Evolutionary conservation across 2,329 filamentous ascomycete genomes (phyloP).

Genomic region (Exophiala bonariae): DNA sequence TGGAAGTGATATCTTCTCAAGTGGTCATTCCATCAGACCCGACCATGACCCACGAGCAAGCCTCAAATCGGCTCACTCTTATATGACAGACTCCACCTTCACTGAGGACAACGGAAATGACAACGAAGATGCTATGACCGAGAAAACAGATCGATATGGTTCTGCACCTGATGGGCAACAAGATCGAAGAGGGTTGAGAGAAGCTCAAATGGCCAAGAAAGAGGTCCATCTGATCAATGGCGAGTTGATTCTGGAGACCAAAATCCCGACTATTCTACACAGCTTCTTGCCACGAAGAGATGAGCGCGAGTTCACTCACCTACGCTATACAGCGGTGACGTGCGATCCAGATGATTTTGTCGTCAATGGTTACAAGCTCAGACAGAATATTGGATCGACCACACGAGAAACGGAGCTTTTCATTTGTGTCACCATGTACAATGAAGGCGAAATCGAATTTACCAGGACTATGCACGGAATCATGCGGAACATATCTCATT

Average conservation of each 20-base stretch:
- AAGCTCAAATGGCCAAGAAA: slow-evolving; percentile 85
- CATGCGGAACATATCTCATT: slow-evolving; percentile 97
- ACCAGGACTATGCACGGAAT: slow-evolving; percentile 98
- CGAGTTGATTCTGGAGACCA: slow-evolving; percentile 95
- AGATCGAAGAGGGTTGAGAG: slow-evolving; percentile 79
- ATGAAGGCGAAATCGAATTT: slow-evolving; percentile 95
- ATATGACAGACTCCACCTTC: slow-evolving; percentile 61
- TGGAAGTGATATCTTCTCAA: slow-evolving; percentile 71
- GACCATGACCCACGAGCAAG: slow-evolving; percentile 57
- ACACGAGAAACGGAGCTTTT: slow-evolving; percentile 90
- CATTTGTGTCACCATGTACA: slow-evolving; percentile 98
- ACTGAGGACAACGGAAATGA: slow-evolving; percentile 44
- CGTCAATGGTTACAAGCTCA: slow-evolving; percentile 82
- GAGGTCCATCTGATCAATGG: slow-evolving; percentile 97
- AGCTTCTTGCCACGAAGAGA: slow-evolving; percentile 92
- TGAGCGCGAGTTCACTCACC: slow-evolving; percentile 95
- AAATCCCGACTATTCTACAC: slow-evolving; percentile 97
- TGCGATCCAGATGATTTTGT: slow-evolving; percentile 96
- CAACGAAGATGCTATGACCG: slow-evolving; percentile 39
- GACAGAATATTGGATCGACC: slow-evolving; percentile 83
- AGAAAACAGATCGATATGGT: slow-evolving; percentile 75
- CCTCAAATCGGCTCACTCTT: slow-evolving; percentile 64
- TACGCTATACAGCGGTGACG: slow-evolving; percentile 98
- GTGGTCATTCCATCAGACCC: slow-evolving; percentile 44
- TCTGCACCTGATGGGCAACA: slow-evolving; percentile 85